Percentiles rank a stretch among this genome's conserved stretches.
Evolutionary conservation across 75 land plant genomes (phyloP).

Genomic region (Azolla pinnata): DNA sequence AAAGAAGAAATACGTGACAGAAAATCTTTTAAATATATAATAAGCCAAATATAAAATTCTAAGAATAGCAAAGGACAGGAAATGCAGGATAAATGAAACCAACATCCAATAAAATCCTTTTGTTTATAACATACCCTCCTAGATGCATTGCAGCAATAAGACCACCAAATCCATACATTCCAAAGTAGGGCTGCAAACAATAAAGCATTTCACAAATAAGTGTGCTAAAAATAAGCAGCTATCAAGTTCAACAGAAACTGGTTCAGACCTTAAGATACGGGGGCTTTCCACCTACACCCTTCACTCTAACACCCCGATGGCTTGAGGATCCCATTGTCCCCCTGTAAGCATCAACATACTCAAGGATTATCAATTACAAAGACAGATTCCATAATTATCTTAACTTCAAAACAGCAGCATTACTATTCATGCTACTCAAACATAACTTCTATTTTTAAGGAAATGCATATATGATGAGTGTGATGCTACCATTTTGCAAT

Average conservation of each 20-base stretch:
- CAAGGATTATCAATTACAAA: background rate
- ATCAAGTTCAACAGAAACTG: background rate
- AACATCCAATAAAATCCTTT: too few species aligned
- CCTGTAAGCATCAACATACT: conserved; percentile 27
- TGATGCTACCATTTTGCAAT: conserved; percentile 50
- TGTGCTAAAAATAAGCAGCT: background rate
- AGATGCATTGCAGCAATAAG: conserved; percentile 53
- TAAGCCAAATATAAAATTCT: too few species aligned
- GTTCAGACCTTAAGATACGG: conserved; percentile 56
- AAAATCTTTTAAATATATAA: too few species aligned
- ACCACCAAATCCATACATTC: conserved; percentile 84
- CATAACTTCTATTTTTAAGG: background rate
- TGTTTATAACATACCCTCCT: conserved; percentile 39
- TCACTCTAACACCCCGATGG: conserved; percentile 27
- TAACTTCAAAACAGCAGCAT: too few species aligned
- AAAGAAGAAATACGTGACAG: too few species aligned
- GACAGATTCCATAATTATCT: too few species aligned
- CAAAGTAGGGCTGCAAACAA: conserved; percentile 62
- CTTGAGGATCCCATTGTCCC: conserved; percentile 79
- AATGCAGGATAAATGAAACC: too few species aligned
- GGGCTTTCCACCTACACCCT: conserved; percentile 50
- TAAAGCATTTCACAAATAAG: background rate
- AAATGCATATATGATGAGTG: background rate
- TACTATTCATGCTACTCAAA: background rate
- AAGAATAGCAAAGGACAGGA: too few species aligned